Evolutionary conservation across 192 early-diverging fungal species (phyloP).

Genomic region (Podila clonocystis): DNA sequence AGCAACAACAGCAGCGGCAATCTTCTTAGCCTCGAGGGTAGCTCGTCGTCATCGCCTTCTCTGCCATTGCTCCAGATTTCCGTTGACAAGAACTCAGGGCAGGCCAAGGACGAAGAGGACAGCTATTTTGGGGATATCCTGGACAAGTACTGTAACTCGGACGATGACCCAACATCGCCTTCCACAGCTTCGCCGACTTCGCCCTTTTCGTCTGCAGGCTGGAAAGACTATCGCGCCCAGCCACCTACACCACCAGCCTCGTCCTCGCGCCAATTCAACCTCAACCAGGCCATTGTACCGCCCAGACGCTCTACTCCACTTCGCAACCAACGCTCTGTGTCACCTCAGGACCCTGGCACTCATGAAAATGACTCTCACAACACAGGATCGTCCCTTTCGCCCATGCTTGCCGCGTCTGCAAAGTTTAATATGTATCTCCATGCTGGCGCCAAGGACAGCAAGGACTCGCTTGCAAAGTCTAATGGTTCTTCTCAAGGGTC

Average conservation of each 20-base stretch:
- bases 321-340: not conserved
- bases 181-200: conserved; percentile 40
- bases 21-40: not conserved
- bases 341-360: not conserved
- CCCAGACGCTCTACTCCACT: conserved; percentile 4
- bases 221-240: conserved; percentile 27
- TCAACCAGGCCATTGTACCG: not conserved
- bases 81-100: not conserved
- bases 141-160: conserved; percentile 38
- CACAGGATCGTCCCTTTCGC: not conserved
- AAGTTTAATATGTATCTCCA: conserved; percentile 32
- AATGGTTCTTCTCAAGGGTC: not conserved
- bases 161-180: conserved; percentile 33
- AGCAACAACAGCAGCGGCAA: conserved; percentile 3
- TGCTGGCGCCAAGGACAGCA: conserved; percentile 7
- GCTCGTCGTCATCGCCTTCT: not conserved
- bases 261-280: conserved; percentile 6
- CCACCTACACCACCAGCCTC: conserved; percentile 30
- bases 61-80: not conserved
- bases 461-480: conserved; percentile 21
- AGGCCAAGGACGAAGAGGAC: conserved; percentile 6
- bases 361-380: not conserved
- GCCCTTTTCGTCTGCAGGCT: conserved; percentile 24
- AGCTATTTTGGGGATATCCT: conserved; percentile 36
- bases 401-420: conserved; percentile 37